A percentile compares a stretch with the other conserved stretches of the same genome.
phyloP scores from a whole-genome alignment of 2,329 filamentous ascomycete species.

The Nectriaceae sp. region DNA sequence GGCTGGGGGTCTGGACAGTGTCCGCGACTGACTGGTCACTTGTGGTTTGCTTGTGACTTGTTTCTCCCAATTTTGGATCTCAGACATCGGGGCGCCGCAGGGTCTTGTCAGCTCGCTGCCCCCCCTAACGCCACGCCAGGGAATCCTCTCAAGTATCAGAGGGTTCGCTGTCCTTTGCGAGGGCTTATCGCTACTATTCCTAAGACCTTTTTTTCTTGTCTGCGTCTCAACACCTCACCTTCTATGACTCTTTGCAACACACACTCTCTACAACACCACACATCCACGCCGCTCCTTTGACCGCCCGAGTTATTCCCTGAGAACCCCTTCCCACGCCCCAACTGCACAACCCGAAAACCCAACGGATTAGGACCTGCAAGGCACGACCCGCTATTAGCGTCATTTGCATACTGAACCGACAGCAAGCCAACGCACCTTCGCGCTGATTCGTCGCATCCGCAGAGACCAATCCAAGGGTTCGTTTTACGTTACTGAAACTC shows the following conservation, averaged over 20 bases:
- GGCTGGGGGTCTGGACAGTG: not conserved
- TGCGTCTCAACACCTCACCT: not conserved
- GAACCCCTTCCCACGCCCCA: not conserved
- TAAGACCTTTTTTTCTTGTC: not conserved
- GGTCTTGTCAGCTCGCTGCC: not conserved
- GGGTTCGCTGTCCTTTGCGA: not conserved
- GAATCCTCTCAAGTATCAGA: not conserved
- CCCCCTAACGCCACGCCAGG: not conserved
- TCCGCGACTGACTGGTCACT: not conserved
- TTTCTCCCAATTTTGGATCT: not conserved
- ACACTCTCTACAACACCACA: not conserved
- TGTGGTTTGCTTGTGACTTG: not conserved
- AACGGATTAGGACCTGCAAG: conserved; percentile 23
- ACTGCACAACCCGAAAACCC: not conserved
- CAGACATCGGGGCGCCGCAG: not conserved
- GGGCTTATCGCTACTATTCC: not conserved
- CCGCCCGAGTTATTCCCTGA: not conserved
- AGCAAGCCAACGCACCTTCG: not conserved
- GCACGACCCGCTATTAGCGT: conserved; percentile 27
- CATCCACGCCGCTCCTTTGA: not conserved
- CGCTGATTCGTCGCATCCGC: not conserved
- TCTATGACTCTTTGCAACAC: not conserved
- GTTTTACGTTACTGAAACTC: conserved; percentile 30
- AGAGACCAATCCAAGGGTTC: conserved; percentile 28
- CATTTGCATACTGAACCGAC: conserved; percentile 7